These are phyloP conservation scores for Lepiota brunneoincarnata DNA, from an alignment of 768 basidiomycete genomes.

Conservation along the genomic window DNA sequence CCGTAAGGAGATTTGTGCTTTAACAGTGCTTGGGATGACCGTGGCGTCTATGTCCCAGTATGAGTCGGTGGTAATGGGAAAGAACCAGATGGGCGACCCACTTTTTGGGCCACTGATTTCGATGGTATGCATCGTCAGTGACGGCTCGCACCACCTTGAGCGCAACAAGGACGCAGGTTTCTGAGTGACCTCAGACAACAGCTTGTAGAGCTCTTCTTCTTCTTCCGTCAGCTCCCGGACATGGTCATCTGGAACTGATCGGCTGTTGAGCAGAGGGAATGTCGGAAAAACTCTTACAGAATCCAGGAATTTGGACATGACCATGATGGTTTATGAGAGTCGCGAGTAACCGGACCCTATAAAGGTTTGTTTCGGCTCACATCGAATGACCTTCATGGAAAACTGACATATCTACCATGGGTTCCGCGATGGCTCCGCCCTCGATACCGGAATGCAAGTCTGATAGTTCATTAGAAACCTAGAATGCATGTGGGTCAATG, in stretches of 20 bases:
- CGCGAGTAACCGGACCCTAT: conserved; percentile 75
- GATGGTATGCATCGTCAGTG: conserved; percentile 84
- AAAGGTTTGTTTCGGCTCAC: neutral
- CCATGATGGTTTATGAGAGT: conserved; percentile 59
- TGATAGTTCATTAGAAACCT: conserved; percentile 71
- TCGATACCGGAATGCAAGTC: conserved; percentile 95
- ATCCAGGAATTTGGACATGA: conserved; percentile 69
- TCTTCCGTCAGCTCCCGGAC: conserved; percentile 68
- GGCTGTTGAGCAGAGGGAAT: neutral
- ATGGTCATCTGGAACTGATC: conserved; percentile 53
- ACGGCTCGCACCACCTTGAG: conserved; percentile 87
- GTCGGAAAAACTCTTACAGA: conserved; percentile 57
- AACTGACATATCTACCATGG: conserved; percentile 88
- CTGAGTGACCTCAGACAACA: conserved; percentile 67
- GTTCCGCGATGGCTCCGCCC: conserved; percentile 84
- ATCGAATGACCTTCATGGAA: neutral
- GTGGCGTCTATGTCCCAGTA: conserved; percentile 58
- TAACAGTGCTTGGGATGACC: conserved; percentile 83
- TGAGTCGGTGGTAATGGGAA: neutral
- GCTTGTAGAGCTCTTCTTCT: conserved; percentile 66
- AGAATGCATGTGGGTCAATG: neutral
- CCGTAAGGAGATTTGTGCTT: conserved; percentile 84
- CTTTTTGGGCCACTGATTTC: conserved; percentile 80
- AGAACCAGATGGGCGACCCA: conserved; percentile 30
- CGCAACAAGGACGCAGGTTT: conserved; percentile 66